A percentile compares a stretch with the other conserved stretches of the same genome.
These are phyloP conservation scores for Jaenimonas drosophilae DNA, from an alignment of 208 protist species.

Conservation along the genomic window DNA sequence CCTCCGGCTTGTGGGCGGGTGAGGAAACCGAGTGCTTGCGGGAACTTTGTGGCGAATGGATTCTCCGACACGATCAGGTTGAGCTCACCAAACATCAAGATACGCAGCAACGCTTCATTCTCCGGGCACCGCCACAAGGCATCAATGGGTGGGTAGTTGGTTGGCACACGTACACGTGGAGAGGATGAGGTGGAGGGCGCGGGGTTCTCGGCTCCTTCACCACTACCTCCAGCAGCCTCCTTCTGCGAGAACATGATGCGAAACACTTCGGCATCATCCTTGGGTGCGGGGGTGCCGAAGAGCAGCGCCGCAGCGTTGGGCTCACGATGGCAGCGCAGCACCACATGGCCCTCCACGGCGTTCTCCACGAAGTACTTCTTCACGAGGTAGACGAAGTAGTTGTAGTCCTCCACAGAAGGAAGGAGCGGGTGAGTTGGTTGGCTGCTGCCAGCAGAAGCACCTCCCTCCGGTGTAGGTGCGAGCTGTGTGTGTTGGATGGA, in stretches of 20 bases:
- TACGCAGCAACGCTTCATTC: slow-evolving; percentile 58
- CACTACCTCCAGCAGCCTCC: neutral
- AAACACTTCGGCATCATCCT: slow-evolving; percentile 60
- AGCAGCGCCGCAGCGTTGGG: slow-evolving; percentile 47
- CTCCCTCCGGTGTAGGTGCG: slow-evolving; percentile 3
- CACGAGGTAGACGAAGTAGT: slow-evolving; percentile 71
- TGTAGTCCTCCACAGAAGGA: slow-evolving; percentile 38
- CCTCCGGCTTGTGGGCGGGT: slow-evolving; percentile 37
- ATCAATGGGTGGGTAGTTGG: slow-evolving; percentile 57
- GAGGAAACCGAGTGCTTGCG: slow-evolving; percentile 50
- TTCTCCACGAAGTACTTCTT: slow-evolving; percentile 81
- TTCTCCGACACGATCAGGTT: slow-evolving; percentile 79
- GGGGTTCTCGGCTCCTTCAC: neutral
- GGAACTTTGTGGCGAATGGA: slow-evolving; percentile 75
- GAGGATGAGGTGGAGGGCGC: neutral
- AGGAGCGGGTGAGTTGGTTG: neutral
- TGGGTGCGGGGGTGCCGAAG: slow-evolving; percentile 69
- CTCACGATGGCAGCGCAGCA: slow-evolving; percentile 67
- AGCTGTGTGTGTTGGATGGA: slow-evolving; percentile 33
- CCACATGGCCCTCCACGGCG: slow-evolving; percentile 77
- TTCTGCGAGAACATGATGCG: slow-evolving; percentile 14
- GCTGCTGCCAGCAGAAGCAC: neutral
- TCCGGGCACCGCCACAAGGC: slow-evolving; percentile 68
- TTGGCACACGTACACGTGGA: slow-evolving; percentile 16
- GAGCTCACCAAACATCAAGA: slow-evolving; percentile 82